Evolutionary conservation across 129 eudicot genomes (phyloP).

Genomic region (Glebionis coronaria): DNA sequence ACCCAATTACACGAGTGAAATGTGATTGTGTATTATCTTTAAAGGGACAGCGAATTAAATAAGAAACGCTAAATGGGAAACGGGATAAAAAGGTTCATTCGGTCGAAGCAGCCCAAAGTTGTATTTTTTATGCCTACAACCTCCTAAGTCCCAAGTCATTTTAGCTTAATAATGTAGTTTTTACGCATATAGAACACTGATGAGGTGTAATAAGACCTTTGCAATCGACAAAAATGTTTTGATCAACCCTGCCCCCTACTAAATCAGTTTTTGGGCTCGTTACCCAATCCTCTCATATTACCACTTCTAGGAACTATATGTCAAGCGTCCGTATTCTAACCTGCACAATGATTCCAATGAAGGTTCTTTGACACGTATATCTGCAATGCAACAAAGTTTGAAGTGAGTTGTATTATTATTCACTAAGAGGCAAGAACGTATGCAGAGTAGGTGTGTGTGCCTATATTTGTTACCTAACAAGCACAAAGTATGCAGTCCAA

Average conservation of each 20-base stretch:
- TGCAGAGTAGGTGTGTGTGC: not conserved
- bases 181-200: no score
- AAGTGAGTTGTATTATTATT: not conserved
- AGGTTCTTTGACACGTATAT: constrained; percentile 94
- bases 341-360: constrained; percentile 86
- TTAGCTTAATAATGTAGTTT: no score
- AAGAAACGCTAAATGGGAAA: no score
- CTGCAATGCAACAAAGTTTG: constrained; percentile 38
- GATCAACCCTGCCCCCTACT: no score
- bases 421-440: not conserved
- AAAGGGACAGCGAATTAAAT: no score
- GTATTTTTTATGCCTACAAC: no score
- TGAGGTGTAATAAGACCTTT: no score
- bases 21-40: no score
- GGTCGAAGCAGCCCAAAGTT: not conserved
- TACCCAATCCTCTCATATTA: not conserved
- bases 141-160: no score
- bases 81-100: not conserved
- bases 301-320: not conserved
- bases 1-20: not conserved
- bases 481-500: constrained; percentile 88
- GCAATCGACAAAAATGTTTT: no score
- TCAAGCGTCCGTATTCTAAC: constrained; percentile 36
- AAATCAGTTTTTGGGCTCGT: not conserved
- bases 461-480: constrained; percentile 53